phyloP scores from a whole-genome alignment of 352 stramenopile species.

The Globisporangium canariense region DNA sequence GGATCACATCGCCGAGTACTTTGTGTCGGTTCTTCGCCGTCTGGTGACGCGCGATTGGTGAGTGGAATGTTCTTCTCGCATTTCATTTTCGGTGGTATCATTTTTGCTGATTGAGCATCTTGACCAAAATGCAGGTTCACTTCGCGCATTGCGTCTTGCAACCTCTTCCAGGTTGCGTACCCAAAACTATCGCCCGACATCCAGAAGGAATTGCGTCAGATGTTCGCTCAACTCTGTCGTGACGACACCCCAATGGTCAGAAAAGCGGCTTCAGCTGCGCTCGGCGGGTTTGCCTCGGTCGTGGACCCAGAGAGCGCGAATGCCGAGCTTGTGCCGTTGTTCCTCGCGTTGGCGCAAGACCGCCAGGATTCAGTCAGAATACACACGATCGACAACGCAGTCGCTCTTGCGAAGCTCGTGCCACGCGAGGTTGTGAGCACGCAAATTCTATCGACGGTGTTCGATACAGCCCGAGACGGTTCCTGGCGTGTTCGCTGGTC shows the following conservation, averaged over 20 bases:
- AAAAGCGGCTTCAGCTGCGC: conserved; percentile 84
- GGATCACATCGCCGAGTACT: conserved; percentile 87
- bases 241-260: conserved; percentile 98
- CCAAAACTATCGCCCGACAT: conserved; percentile 44
- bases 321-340: conserved; percentile 83
- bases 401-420: conserved; percentile 90
- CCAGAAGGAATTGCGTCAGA: conserved; percentile 79
- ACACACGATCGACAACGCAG: conserved; percentile 96
- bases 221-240: conserved; percentile 93
- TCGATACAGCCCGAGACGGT: conserved; percentile 92
- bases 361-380: conserved; percentile 97
- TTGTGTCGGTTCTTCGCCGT: conserved; percentile 91
- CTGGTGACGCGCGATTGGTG: conserved; percentile 97
- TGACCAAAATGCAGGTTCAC: conserved; percentile 48
- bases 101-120: neutral
- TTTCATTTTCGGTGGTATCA: neutral
- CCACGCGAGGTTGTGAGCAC: conserved; percentile 61
- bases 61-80: conserved; percentile 40
- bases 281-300: conserved; percentile 85
- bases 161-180: conserved; percentile 79
- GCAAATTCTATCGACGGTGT: conserved; percentile 88
- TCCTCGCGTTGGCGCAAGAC: conserved; percentile 81
- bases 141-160: conserved; percentile 83
- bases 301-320: conserved; percentile 59
- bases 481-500: conserved; percentile 98